Evolutionary conservation across 139 green algal genomes (phyloP), one percentile per base, ranked within the genome.

Genomic region (Coccomyxa sp.): DNA sequence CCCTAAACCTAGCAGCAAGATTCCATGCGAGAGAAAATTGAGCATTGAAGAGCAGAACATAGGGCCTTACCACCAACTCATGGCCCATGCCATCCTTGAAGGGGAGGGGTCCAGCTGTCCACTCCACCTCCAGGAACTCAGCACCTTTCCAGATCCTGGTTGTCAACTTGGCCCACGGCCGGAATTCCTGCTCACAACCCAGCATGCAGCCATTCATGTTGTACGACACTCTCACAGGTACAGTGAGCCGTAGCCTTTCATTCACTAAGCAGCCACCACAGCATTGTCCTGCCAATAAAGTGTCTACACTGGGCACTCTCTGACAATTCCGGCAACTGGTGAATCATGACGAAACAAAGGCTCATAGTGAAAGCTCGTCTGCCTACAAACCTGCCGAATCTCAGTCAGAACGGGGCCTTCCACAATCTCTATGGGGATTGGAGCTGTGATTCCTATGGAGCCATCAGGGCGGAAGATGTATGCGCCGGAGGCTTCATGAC

Each of bases 51-150:
- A 51, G 38, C 38, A 51, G 7, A 51, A 51, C 38, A 51, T 3
- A 51, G 38, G 18, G 21, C 18, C 63, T 57, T 76, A 90, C 18
- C 17, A 88, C 85, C 9, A 95, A 83, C 84, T 95, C 92, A 79
- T 87, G 86, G 57, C 92, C 91, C 15, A 90, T 59, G 11, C 81
- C 89, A 38, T 95, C 92, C 25, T 88, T 51, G 45, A 88, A 76
- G 13, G 93, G 92, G 58, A 96, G 88, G 32, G 92, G 93, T 10
- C 93, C 93, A 51, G 92, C 89, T 0, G 90, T 95, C 93, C 93
- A 96, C 82, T 95, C 91, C 51, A 95, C 63, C 82, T 95, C 92
- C 32, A 92, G 76, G 25, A 85, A 68, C 4, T n/a, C 17, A 18
- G 76, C 81, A 14, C 81, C 88, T 0, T 58, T 25, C 84, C 89